These are phyloP conservation scores for Didymella lethalis DNA, from an alignment of 2,329 filamentous ascomycete genomes.

Conservation along the genomic window DNA sequence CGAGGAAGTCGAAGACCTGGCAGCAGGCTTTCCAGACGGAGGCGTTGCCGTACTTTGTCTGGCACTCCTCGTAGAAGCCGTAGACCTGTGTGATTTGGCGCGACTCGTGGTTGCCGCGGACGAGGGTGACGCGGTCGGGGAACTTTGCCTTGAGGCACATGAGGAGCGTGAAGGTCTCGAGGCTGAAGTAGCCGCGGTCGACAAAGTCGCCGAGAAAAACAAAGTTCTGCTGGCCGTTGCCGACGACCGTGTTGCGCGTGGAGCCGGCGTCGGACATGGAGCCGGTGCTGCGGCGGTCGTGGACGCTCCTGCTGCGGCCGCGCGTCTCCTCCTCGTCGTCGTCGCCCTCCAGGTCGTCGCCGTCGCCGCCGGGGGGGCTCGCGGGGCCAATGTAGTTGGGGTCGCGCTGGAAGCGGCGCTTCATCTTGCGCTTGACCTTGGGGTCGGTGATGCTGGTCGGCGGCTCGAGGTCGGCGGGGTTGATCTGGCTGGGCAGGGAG, in stretches of 20 bases:
- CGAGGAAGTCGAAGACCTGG: conserved; percentile 98
- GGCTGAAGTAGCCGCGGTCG: conserved; percentile 75
- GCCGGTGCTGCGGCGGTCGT: conserved; percentile 51
- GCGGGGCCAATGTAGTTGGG: conserved; percentile 62
- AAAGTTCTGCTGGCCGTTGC: conserved; percentile 71
- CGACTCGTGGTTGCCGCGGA: conserved; percentile 91
- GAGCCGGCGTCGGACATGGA: conserved; percentile 52
- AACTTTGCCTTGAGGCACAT: conserved; percentile 79
- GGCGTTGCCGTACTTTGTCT: conserved; percentile 98
- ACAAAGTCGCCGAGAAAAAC: conserved; percentile 76
- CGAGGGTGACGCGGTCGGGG: conserved; percentile 75
- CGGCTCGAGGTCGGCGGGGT: conserved; percentile 89
- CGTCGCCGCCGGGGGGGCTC: conserved; percentile 58
- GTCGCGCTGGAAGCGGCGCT: conserved; percentile 60
- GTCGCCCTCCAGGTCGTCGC: conserved; percentile 53
- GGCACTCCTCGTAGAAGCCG: conserved; percentile 98
- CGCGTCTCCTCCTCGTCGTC: conserved; percentile 60
- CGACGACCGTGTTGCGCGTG: conserved; percentile 52
- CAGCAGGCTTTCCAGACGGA: conserved; percentile 99
- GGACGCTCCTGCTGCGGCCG: conserved; percentile 55
- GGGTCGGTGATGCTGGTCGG: conserved; percentile 88
- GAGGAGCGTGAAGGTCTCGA: conserved; percentile 76
- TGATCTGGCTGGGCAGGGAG: conserved; percentile 72
- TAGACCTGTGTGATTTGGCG: conserved; percentile 99
- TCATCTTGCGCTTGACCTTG: conserved; percentile 85